Conservation (phyloP, 768 basidiomycete species). For the Xerocomus spinulosus region DNA sequence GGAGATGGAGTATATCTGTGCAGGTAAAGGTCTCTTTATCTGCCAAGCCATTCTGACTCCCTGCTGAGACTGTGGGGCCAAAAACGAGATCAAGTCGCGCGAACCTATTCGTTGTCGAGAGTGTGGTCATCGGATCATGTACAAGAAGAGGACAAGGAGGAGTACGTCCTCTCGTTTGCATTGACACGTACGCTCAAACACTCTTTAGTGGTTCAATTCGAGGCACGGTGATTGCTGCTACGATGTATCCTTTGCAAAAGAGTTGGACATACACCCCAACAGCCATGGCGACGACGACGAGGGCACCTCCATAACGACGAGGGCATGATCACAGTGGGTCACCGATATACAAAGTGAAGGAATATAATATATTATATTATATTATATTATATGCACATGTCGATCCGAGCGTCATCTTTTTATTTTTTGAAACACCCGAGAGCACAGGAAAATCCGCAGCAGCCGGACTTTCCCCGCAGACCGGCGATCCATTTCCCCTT, state of each 20-base stretch:
- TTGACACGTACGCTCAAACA: not conserved
- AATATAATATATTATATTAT: no score
- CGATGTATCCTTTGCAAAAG: no score
- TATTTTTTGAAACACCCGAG: not conserved
- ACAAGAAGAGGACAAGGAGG: conserved; percentile 92
- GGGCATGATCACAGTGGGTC: no score
- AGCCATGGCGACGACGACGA: no score
- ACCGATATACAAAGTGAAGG: no score
- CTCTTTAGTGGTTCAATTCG: conserved; percentile 31
- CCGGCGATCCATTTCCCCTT: no score
- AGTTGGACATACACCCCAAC: no score
- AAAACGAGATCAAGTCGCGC: conserved; percentile 84
- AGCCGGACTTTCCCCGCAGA: not conserved
- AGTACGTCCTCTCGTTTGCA: conserved; percentile 50
- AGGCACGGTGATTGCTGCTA: conserved; percentile 24
- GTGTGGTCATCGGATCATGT: conserved; percentile 98
- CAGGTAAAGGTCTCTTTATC: conserved; percentile 50
- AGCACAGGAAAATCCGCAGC: not conserved
- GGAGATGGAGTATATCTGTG: conserved; percentile 85
- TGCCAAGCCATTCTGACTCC: conserved; percentile 10
- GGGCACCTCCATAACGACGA: no score
- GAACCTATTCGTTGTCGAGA: conserved; percentile 96
- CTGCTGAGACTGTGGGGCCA: conserved; percentile 77
- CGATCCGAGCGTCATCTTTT: not conserved
- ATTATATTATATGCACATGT: no score